Evolutionary conservation across 2,329 filamentous ascomycete species (phyloP).

Genomic region (Pseudogymnoascus sp.): DNA sequence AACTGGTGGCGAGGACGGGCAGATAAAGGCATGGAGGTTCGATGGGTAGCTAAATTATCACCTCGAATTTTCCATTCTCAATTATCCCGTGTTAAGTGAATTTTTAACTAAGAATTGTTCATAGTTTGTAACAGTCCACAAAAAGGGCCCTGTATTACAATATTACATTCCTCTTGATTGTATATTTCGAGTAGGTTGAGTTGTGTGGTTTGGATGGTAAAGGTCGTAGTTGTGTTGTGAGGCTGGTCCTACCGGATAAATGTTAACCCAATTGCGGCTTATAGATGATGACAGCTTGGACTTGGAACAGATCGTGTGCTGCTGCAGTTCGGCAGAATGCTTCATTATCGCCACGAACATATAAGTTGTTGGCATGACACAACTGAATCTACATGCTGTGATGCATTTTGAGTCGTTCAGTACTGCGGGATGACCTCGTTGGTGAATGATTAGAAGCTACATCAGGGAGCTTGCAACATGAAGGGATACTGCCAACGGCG

Average conservation of each 20-base stretch:
- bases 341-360: background rate
- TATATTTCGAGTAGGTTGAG: background rate
- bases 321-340: background rate
- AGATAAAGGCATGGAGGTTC: slow-evolving; percentile 34
- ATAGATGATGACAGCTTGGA: slow-evolving; percentile 15
- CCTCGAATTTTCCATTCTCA: background rate
- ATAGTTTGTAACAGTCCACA: background rate
- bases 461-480: slow-evolving; percentile 25
- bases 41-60: slow-evolving; percentile 4
- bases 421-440: slow-evolving; percentile 8
- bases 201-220: background rate
- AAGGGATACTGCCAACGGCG: slow-evolving; percentile 26
- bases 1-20: slow-evolving; percentile 37
- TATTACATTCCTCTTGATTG: background rate
- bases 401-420: slow-evolving; percentile 2
- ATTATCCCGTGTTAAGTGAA: background rate
- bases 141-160: background rate
- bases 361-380: slow-evolving; percentile 10
- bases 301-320: slow-evolving; percentile 8
- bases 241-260: background rate
- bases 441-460: background rate
- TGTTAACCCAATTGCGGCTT: slow-evolving; percentile 10
- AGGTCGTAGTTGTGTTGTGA: background rate
- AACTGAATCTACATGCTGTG: background rate
- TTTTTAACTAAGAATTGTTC: background rate